Evolutionary conservation across 129 eudicot genomes (phyloP).

Genomic region (Cynara cardunculus): DNA sequence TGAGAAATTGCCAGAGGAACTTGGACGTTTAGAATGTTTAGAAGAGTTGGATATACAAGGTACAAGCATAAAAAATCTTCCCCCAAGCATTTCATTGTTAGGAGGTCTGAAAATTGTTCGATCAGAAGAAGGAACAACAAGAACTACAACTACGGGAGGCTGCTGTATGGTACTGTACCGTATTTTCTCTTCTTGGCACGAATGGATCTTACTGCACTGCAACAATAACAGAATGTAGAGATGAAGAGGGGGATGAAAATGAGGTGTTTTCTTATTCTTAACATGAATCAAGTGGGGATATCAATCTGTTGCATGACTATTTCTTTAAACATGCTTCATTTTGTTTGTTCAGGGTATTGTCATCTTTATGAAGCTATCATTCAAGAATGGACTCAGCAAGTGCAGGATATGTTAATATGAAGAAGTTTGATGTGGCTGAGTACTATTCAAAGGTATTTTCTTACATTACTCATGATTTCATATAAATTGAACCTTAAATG

Average conservation of each 20-base stretch:
- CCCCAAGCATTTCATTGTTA: too few species aligned
- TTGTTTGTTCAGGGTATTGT: too few species aligned
- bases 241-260: background rate
- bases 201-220: slow-evolving; percentile 55
- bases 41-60: slow-evolving; percentile 28
- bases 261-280: background rate
- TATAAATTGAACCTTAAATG: background rate
- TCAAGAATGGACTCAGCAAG: background rate
- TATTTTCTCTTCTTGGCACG: slow-evolving; percentile 27
- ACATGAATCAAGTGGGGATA: background rate
- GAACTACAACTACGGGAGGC: too few species aligned
- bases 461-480: background rate
- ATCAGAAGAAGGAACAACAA: too few species aligned
- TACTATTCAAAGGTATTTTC: slow-evolving; percentile 56
- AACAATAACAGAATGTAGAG: background rate
- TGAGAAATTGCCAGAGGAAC: too few species aligned
- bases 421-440: slow-evolving; percentile 30
- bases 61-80: too few species aligned
- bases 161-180: too few species aligned
- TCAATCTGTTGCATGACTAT: too few species aligned
- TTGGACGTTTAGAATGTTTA: too few species aligned
- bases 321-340: too few species aligned
- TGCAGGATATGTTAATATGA: slow-evolving; percentile 20
- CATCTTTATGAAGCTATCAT: background rate
- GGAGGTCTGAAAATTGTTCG: too few species aligned